A percentile compares a stretch with the other conserved stretches of the same genome.
Evolutionary conservation across 257 asterid genomes (phyloP).

Genomic region (Plantago elongata): DNA sequence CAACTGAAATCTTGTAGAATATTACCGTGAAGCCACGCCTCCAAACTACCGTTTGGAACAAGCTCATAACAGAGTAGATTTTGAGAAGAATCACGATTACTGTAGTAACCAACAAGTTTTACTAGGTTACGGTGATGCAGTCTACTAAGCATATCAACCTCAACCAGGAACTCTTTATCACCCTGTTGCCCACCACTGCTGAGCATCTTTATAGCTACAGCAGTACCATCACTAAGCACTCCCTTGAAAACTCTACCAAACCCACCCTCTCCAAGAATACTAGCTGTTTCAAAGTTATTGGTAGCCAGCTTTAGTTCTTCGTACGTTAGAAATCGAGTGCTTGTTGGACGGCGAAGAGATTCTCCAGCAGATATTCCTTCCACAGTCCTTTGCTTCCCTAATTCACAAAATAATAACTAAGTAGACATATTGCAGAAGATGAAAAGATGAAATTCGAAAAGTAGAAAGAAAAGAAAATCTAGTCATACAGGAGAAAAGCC

Average conservation of each 20-base stretch:
- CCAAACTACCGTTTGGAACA: slow-evolving; percentile 93
- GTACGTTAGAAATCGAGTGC: slow-evolving; percentile 70
- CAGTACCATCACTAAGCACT: slow-evolving; percentile 77
- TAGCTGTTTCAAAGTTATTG: slow-evolving; percentile 66
- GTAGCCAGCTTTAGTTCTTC: slow-evolving; percentile 92
- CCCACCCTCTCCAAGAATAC: slow-evolving; percentile 95
- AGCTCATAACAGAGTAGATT: slow-evolving; percentile 95
- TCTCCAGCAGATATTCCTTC: slow-evolving; percentile 49
- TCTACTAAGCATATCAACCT: slow-evolving; percentile 98
- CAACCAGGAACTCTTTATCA: slow-evolving; percentile 87
- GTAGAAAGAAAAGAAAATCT: not conserved
- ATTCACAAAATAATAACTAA: slow-evolving; percentile 6
- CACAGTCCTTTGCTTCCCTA: slow-evolving; percentile 46
- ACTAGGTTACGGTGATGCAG: slow-evolving; percentile 95
- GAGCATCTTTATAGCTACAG: slow-evolving; percentile 91
- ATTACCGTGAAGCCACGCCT: slow-evolving; percentile 96
- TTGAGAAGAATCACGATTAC: slow-evolving; percentile 72
- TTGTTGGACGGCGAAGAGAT: slow-evolving; percentile 77
- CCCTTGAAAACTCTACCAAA: slow-evolving; percentile 94
- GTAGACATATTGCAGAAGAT: not conserved
- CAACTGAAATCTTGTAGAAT: slow-evolving; percentile 2
- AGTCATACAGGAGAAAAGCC: not conserved
- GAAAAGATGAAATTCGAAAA: slow-evolving; percentile 17
- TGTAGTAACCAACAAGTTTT: slow-evolving; percentile 86
- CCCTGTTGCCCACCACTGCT: slow-evolving; percentile 95